phyloP scores from a whole-genome alignment of 2,329 filamentous ascomycete species.

The Metarhizium rileyi region DNA sequence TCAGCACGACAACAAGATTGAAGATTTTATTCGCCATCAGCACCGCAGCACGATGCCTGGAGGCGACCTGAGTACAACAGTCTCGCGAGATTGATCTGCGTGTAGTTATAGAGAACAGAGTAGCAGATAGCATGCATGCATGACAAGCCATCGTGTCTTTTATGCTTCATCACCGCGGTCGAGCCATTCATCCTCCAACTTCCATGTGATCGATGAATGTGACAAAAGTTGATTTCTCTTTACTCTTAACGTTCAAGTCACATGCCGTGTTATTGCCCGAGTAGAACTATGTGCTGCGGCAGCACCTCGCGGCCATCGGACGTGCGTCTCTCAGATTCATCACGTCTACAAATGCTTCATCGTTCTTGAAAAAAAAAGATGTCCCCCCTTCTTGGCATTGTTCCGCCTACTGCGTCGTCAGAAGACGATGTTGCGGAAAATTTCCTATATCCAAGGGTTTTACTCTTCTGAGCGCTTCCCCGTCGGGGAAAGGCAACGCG shows the following conservation, averaged over 20 bases:
- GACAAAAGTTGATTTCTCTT: too few species aligned
- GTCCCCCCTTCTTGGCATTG: conserved; percentile 53
- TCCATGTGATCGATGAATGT: too few species aligned
- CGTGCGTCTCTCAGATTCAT: not conserved
- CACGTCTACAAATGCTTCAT: not conserved
- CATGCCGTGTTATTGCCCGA: too few species aligned
- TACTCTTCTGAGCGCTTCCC: conserved; percentile 48
- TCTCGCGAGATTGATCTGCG: conserved; percentile 11
- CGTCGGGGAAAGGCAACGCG: conserved; percentile 46
- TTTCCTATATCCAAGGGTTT: conserved; percentile 55
- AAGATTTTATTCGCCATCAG: conserved; percentile 43
- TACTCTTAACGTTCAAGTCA: too few species aligned
- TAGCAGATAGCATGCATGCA: not conserved
- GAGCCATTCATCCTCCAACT: not conserved
- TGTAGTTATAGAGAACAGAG: not conserved
- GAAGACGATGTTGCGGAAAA: conserved; percentile 34
- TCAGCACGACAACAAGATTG: conserved; percentile 37
- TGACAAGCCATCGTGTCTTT: not conserved
- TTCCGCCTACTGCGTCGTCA: conserved; percentile 35
- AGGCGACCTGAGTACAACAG: conserved; percentile 10
- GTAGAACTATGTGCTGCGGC: too few species aligned
- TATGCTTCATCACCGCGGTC: conserved; percentile 1
- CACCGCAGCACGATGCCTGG: conserved; percentile 32
- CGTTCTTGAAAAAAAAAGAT: conserved; percentile 15
- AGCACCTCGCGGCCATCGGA: not conserved